Conservation (phyloP, 1,139 yeast species). For the Lodderomyces beijingensis region DNA sequence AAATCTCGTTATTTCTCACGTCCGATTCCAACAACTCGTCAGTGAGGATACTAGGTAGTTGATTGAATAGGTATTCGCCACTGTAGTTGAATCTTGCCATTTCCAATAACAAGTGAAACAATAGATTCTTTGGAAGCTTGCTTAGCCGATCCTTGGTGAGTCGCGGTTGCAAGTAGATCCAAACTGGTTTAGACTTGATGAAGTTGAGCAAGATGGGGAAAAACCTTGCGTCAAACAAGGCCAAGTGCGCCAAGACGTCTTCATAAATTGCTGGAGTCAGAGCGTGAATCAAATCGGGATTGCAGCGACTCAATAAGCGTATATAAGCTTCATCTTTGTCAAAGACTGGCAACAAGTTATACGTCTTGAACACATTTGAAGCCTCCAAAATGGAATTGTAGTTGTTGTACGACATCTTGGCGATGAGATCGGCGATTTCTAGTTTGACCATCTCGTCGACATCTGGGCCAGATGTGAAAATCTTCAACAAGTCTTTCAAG, state of each 20-base stretch:
- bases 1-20: slow-evolving; percentile 21
- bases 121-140: slow-evolving; percentile 22
- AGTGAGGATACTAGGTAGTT: slow-evolving; percentile 25
- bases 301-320: slow-evolving; percentile 19
- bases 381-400: slow-evolving; percentile 10
- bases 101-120: slow-evolving; percentile 21
- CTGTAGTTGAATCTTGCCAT: slow-evolving; percentile 23
- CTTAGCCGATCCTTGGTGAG: slow-evolving; percentile 19
- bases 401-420: slow-evolving; percentile 9
- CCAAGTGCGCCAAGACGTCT: slow-evolving; percentile 15
- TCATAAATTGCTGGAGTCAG: slow-evolving; percentile 14
- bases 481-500: slow-evolving; percentile 11
- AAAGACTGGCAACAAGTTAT: slow-evolving; percentile 16
- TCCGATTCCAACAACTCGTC: slow-evolving; percentile 18
- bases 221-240: slow-evolving; percentile 21
- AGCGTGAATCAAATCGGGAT: slow-evolving; percentile 18
- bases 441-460: slow-evolving; percentile 10
- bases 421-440: slow-evolving; percentile 10
- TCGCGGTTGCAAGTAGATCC: slow-evolving; percentile 14
- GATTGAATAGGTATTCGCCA: slow-evolving; percentile 21
- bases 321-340: slow-evolving; percentile 19
- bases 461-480: slow-evolving; percentile 10
- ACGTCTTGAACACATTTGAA: slow-evolving; percentile 18
- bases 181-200: slow-evolving; percentile 18
- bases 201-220: slow-evolving; percentile 29